phyloP scores from a whole-genome alignment of 495 filamentous ascomycete species.

The Trichoderma orchidacearum region DNA sequence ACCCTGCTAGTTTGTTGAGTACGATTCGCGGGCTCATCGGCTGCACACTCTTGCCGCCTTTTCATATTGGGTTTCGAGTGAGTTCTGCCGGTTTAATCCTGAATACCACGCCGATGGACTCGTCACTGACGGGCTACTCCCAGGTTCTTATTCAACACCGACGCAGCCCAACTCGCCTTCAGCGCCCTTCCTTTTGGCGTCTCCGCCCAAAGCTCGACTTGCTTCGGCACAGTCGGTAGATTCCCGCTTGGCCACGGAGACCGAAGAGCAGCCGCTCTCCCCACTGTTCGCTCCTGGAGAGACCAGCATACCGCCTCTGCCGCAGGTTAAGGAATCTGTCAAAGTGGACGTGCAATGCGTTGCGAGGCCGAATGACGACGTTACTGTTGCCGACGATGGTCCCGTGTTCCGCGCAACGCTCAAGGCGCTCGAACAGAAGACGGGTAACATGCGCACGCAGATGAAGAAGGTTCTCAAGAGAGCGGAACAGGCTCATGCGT shows the following conservation, averaged over 20 bases:
- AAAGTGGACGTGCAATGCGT: constrained; percentile 74
- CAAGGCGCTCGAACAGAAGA: constrained; percentile 93
- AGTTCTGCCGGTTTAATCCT: constrained; percentile 7
- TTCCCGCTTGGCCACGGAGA: constrained; percentile 54
- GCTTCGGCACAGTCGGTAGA: constrained; percentile 72
- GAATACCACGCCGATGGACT: not conserved
- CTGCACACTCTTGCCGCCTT: constrained; percentile 80
- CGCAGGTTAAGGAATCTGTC: constrained; percentile 40
- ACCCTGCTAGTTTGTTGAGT: constrained; percentile 65
- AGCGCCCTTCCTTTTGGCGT: constrained; percentile 53
- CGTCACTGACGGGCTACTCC: not conserved
- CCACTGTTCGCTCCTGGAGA: constrained; percentile 27
- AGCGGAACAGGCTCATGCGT: constrained; percentile 70
- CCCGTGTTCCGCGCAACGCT: constrained; percentile 94
- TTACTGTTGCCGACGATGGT: constrained; percentile 79
- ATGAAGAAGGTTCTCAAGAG: constrained; percentile 94
- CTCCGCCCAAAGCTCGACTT: constrained; percentile 64
- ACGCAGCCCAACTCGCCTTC: constrained; percentile 42
- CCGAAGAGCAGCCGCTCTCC: constrained; percentile 46
- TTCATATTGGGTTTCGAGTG: constrained; percentile 88
- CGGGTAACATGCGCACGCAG: constrained; percentile 76
- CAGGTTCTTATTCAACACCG: constrained; percentile 19
- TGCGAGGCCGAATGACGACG: constrained; percentile 74
- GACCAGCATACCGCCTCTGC: constrained; percentile 19
- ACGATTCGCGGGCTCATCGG: constrained; percentile 83